Evolutionary conservation across 169 alveolate genomes (phyloP), one percentile per base, ranked within the genome.

Genomic region (Plasmodium falciparum): DNA sequence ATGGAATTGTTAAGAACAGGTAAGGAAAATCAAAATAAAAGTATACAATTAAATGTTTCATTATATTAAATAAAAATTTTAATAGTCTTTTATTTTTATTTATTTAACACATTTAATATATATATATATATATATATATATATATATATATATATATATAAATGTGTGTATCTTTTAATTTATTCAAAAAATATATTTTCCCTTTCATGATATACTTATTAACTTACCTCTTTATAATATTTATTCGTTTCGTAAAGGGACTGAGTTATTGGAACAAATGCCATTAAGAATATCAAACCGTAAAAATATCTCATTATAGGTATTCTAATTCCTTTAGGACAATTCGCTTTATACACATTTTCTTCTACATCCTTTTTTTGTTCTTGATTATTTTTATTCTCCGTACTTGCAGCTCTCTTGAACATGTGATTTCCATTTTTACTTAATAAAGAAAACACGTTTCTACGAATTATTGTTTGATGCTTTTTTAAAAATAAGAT

Each of bases 201-300:
- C 5, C 11, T 52, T 52, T 52, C 5, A 52, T 15, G n/a, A n/a
- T 52, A n/a, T 52, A n/a, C 2, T n/a, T 70, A n/a, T 12, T 29
- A 12, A 13, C 24, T 72, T 71, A 85, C 92, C 74, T 85, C 92
- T 20, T 61, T 58, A 54, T 85, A 85, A 39, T 85, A 85, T 52
- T 85, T 85, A 39, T 85, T 65, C 15, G 92, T 85, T 63, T 85
- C 92, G 59, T 85, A 85, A 12, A 85, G 86, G 2, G 92, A 70
- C 88, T 85, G 92, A 26, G 73, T 49, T 58, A 85, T 85, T 3
- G 92, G 92, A 66, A 85, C 73, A 71, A n/a, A 45, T 4, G 92
- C 83, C 92, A 85, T 85, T 7, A 85, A 26, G 54, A 62, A 20
- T 20, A 85, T 85, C 17, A 59, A 12, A 15, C 92, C 92, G 11